A percentile compares a stretch with the other conserved stretches of the same genome.
These are phyloP conservation scores for Neurospora intermedia DNA, from an alignment of 495 filamentous ascomycete genomes.

Conservation along the genomic window DNA sequence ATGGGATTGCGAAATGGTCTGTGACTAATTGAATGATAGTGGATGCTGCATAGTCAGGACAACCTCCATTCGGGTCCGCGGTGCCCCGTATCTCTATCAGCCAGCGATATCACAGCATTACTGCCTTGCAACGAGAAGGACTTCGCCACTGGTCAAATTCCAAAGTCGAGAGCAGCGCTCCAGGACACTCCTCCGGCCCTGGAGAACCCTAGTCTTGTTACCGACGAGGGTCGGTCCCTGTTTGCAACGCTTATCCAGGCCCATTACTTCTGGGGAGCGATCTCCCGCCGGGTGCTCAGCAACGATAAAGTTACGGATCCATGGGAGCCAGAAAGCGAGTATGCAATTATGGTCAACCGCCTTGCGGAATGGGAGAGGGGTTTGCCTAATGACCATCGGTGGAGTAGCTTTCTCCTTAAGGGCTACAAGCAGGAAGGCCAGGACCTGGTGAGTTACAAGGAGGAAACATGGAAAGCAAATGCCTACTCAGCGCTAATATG, in stretches of 20 bases:
- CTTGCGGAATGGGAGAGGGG: slow-evolving; percentile 33
- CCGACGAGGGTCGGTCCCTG: slow-evolving; percentile 29
- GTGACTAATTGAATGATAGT: slow-evolving; percentile 17
- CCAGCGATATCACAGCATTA: slow-evolving; percentile 39
- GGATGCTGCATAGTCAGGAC: slow-evolving; percentile 44
- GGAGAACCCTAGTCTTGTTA: slow-evolving; percentile 30
- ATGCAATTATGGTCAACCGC: slow-evolving; percentile 23
- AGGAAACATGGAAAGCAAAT: neutral
- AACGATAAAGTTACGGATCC: slow-evolving; percentile 28
- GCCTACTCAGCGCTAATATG: neutral
- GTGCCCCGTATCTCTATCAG: slow-evolving; percentile 34
- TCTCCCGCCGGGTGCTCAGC: slow-evolving; percentile 32
- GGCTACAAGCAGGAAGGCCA: slow-evolving; percentile 32
- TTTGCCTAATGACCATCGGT: slow-evolving; percentile 33
- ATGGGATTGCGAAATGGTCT: neutral
- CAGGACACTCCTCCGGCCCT: slow-evolving; percentile 37
- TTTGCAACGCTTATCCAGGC: slow-evolving; percentile 41
- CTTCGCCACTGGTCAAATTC: slow-evolving; percentile 31
- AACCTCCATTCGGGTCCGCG: slow-evolving; percentile 39
- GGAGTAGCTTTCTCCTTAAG: slow-evolving; percentile 31
- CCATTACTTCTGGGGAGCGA: slow-evolving; percentile 39
- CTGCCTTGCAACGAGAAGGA: slow-evolving; percentile 38
- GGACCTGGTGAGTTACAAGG: slow-evolving; percentile 25
- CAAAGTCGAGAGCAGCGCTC: slow-evolving; percentile 37
- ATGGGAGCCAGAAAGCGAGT: slow-evolving; percentile 33